These are phyloP conservation scores for Alternaria ventricosa DNA, from an alignment of 2,329 filamentous ascomycete species.

Conservation along the genomic window DNA sequence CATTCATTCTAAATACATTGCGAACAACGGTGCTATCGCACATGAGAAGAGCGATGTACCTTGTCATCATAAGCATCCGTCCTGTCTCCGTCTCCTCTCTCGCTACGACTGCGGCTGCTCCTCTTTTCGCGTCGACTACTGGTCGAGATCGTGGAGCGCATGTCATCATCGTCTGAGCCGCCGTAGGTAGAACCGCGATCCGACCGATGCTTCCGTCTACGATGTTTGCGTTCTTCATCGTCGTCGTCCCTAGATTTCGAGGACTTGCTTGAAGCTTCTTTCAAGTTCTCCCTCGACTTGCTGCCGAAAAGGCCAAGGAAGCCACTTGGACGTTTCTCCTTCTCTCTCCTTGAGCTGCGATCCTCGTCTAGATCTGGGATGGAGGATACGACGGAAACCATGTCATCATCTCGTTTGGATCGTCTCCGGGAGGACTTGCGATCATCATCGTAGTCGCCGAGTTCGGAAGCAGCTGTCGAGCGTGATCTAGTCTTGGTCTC, in stretches of 20 bases:
- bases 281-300: slow-evolving; percentile 51
- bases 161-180: slow-evolving; percentile 49
- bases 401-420: slow-evolving; percentile 54
- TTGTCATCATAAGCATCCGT: slow-evolving; percentile 44
- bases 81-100: slow-evolving; percentile 43
- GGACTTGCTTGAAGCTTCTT: slow-evolving; percentile 42
- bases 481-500: slow-evolving; percentile 34
- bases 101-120: slow-evolving; percentile 49
- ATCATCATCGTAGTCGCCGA: slow-evolving; percentile 49
- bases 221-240: slow-evolving; percentile 51
- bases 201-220: slow-evolving; percentile 53
- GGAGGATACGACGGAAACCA: slow-evolving; percentile 49
- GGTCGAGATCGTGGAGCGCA: slow-evolving; percentile 43
- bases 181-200: slow-evolving; percentile 49
- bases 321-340: slow-evolving; percentile 55
- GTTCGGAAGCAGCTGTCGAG: slow-evolving; percentile 49
- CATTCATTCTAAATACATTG: slow-evolving; percentile 41
- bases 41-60: slow-evolving; percentile 46
- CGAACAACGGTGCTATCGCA: slow-evolving; percentile 32
- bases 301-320: slow-evolving; percentile 56
- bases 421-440: slow-evolving; percentile 48
- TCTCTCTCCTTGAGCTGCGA: slow-evolving; percentile 39
- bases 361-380: slow-evolving; percentile 51
- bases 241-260: slow-evolving; percentile 45
- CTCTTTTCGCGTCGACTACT: slow-evolving; percentile 51